Evolutionary conservation across 75 land plant species (phyloP), one percentile per base, ranked within the genome.

Genomic region (Pseudotsuga menziesii): DNA sequence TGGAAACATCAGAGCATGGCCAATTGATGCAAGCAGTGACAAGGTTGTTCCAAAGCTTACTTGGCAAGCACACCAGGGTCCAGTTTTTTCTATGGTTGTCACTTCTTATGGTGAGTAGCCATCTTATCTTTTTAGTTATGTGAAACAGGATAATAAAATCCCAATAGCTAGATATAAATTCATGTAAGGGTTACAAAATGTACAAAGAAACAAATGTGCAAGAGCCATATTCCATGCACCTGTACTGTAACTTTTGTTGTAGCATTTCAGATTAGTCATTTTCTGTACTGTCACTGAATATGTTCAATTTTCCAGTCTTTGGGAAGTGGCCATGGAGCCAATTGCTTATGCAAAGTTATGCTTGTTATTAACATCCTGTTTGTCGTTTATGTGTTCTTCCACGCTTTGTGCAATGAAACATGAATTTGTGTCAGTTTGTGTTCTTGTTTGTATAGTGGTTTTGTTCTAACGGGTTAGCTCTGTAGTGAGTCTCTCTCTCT

Each of bases 1-100:
- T 86, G 98, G 98, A 27, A 96, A 82, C 79, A 80, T 96, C 17
- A 74, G 87, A 70, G 84, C 83, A 13, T 96, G 98, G 98, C 81
- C 80, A 79, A 84, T 89, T 80, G 83, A 85, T 63, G 70, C 56
- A n/a, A 78, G 61, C 58, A 55, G 58, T 27, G 57, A 32, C 69
- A 62, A 55, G 6, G 85, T 85, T 64, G 23, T 29, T 56, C 86
- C 89, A 57, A 72, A 27, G 5, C 61, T 96, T 0, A 74, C 88
- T 7, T 96, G 97, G 97, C 87, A 89, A 48, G 98, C 90, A 14
- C 97, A 91, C 70, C 90, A 80, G 1, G 80, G 77, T 58, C 94
- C 98, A 22, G 91, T 96, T 60, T 80, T 92, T 9, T 84, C 97
- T 39, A 83, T 96, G 59, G 78, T 77, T 57, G 58, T 89, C 32